These are phyloP conservation scores for Penicillium sp. DNA, from an alignment of 2,329 filamentous ascomycete species.

Conservation along the genomic window DNA sequence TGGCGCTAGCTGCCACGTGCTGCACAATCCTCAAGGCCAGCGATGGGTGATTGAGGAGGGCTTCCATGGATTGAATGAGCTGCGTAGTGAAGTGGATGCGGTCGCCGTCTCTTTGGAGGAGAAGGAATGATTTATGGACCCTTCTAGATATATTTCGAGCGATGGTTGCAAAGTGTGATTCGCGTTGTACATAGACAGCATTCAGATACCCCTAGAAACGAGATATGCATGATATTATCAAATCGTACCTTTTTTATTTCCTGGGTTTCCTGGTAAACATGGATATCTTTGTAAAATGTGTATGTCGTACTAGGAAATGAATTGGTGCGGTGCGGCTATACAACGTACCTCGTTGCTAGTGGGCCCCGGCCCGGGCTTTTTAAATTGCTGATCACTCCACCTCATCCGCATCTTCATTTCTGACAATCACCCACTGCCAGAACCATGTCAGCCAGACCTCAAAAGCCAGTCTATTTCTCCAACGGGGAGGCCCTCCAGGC, in stretches of 20 bases:
- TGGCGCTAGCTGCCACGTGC: conserved; percentile 76
- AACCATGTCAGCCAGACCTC: conserved; percentile 34
- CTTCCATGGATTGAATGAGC: conserved; percentile 68
- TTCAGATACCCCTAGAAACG: conserved; percentile 22
- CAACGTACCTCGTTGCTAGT: too few relatives aligned
- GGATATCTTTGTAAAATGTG: too few relatives aligned
- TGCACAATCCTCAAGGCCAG: conserved; percentile 60
- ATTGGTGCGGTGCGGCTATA: neutral
- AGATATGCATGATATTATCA: conserved; percentile 3
- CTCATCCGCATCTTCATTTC: conserved; percentile 8
- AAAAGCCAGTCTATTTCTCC: conserved; percentile 37
- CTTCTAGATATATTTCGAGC: conserved; percentile 1
- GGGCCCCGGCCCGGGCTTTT: conserved; percentile 4
- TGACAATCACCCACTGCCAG: neutral
- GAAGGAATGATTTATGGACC: conserved; percentile 9
- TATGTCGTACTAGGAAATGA: too few relatives aligned
- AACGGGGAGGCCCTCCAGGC: conserved; percentile 40
- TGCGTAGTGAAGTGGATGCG: conserved; percentile 33
- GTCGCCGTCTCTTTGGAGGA: conserved; percentile 10
- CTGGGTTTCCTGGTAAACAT: too few relatives aligned
- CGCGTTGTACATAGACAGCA: conserved; percentile 23
- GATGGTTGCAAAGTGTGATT: conserved; percentile 3
- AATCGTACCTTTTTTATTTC: neutral
- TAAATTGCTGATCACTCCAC: conserved; percentile 10
- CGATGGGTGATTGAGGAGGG: conserved; percentile 87